A percentile compares a stretch with the other conserved stretches of the same genome.
These are phyloP conservation scores for Lasiosphaeria hispida DNA, from an alignment of 495 filamentous ascomycete species.

Conservation along the genomic window DNA sequence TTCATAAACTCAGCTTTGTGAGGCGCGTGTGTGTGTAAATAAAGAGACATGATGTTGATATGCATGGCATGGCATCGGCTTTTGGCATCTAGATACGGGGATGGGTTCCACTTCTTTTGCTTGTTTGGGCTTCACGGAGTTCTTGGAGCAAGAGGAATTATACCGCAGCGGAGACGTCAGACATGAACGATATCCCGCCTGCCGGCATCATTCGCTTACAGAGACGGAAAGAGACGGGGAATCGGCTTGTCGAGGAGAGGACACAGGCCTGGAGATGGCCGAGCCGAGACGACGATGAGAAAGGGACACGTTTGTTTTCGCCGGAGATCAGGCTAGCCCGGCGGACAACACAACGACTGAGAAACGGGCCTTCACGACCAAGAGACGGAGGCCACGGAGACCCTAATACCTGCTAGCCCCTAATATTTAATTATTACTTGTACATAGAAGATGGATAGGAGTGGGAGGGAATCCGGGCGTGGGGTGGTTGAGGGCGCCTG, in stretches of 20 bases:
- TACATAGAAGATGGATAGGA: slow-evolving; percentile 20
- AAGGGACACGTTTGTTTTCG: background rate
- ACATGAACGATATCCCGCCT: slow-evolving; percentile 28
- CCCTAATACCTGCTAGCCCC: slow-evolving; percentile 26
- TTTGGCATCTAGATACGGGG: slow-evolving; percentile 53
- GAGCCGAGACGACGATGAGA: background rate
- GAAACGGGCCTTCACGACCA: slow-evolving; percentile 7
- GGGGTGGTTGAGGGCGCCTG: background rate
- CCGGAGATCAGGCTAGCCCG: slow-evolving; percentile 5
- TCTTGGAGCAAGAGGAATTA: slow-evolving; percentile 42
- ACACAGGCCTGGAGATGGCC: background rate
- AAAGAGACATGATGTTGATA: slow-evolving; percentile 52
- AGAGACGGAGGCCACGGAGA: slow-evolving; percentile 11
- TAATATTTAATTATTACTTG: slow-evolving; percentile 35
- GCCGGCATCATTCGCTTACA: slow-evolving; percentile 35
- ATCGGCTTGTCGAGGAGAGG: background rate
- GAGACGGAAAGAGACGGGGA: slow-evolving; percentile 1
- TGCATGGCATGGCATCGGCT: slow-evolving; percentile 53
- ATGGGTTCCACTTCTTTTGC: slow-evolving; percentile 28
- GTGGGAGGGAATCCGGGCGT: background rate
- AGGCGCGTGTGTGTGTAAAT: slow-evolving; percentile 44
- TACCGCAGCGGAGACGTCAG: slow-evolving; percentile 23
- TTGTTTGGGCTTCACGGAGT: slow-evolving; percentile 43
- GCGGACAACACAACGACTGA: background rate
- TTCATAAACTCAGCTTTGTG: slow-evolving; percentile 32